Evolutionary conservation across 2,329 filamentous ascomycete species (phyloP).

Genomic region (Lecanosticta acicola): DNA sequence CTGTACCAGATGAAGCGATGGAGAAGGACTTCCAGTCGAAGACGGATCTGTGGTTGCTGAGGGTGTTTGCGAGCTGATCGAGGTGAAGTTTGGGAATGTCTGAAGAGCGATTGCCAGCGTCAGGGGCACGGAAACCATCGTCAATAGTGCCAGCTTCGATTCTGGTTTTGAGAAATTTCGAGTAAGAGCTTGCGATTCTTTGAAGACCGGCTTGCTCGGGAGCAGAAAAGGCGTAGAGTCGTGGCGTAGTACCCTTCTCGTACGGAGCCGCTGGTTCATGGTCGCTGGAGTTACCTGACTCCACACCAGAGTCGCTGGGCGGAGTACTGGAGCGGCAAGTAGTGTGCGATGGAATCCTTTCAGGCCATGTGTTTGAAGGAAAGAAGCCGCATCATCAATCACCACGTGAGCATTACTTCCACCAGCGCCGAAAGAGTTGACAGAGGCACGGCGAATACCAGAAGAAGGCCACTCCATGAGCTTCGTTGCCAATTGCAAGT

Average conservation of each 20-base stretch:
- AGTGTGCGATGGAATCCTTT: slow-evolving; percentile 9
- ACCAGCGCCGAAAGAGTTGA: slow-evolving; percentile 24
- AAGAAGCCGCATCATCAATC: slow-evolving; percentile 10
- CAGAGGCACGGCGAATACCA: slow-evolving; percentile 7
- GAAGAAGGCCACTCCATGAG: slow-evolving; percentile 28
- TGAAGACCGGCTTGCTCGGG: neutral
- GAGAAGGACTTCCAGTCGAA: neutral
- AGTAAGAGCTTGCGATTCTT: neutral
- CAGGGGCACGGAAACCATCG: neutral
- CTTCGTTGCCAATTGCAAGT: slow-evolving; percentile 16
- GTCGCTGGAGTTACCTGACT: neutral
- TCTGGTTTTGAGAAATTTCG: neutral
- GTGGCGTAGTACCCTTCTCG: neutral
- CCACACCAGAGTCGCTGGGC: neutral
- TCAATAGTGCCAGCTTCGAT: neutral
- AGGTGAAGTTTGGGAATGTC: neutral
- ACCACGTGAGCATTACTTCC: slow-evolving; percentile 17
- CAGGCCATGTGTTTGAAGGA: slow-evolving; percentile 6
- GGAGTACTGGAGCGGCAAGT: neutral
- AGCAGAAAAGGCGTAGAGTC: neutral
- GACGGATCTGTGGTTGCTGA: neutral
- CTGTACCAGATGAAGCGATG: neutral
- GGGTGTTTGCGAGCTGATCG: neutral
- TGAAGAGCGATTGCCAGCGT: neutral
- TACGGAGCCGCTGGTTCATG: neutral